Evolutionary conservation across 2,329 filamentous ascomycete species (phyloP).

Genomic region (Helminthosporium solani): DNA sequence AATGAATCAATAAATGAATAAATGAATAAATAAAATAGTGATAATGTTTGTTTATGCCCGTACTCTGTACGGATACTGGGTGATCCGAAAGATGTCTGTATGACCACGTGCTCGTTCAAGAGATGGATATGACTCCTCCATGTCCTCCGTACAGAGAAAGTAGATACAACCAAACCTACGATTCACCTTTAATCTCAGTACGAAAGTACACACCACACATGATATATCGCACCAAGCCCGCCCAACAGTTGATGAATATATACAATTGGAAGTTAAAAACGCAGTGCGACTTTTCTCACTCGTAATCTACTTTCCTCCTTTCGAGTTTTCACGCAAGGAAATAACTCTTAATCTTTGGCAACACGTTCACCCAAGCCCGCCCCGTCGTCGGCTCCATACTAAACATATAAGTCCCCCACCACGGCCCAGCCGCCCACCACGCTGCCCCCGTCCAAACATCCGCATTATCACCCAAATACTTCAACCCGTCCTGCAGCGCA

Average conservation of each 20-base stretch:
- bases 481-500: slow-evolving; percentile 53
- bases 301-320: background rate
- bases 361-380: slow-evolving; percentile 40
- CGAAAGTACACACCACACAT: background rate
- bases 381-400: slow-evolving; percentile 53
- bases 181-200: too few relatives aligned
- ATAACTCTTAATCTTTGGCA: slow-evolving; percentile 41
- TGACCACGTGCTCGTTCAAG: too few relatives aligned
- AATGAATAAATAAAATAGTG: too few relatives aligned
- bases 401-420: slow-evolving; percentile 52
- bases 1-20: too few relatives aligned
- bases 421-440: slow-evolving; percentile 60
- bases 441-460: slow-evolving; percentile 57
- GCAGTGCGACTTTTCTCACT: background rate
- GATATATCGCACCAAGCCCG: too few relatives aligned
- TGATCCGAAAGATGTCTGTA: too few relatives aligned
- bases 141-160: too few relatives aligned
- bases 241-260: background rate
- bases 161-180: too few relatives aligned
- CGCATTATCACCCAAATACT: slow-evolving; percentile 49
- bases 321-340: slow-evolving; percentile 20
- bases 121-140: too few relatives aligned
- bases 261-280: too few relatives aligned
- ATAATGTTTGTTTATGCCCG: too few relatives aligned
- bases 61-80: too few relatives aligned